Percentiles rank a stretch among this genome's conserved stretches.
Evolutionary conservation across 352 stramenopile species (phyloP).

Genomic region (Albugo candida): DNA sequence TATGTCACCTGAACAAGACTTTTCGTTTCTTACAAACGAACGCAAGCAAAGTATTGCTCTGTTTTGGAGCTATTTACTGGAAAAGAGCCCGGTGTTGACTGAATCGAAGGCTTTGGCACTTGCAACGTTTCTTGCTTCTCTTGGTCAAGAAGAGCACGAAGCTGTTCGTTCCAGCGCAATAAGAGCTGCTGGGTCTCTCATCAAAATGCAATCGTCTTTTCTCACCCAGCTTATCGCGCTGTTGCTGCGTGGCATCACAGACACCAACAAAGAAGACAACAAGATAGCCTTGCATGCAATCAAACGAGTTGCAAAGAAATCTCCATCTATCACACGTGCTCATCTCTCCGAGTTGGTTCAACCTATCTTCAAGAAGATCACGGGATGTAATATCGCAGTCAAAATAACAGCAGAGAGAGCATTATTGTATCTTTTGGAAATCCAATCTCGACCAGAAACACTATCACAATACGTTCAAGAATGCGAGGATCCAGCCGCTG

Average conservation of each 20-base stretch:
- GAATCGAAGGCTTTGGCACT: constrained; percentile 11
- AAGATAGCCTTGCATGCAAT: constrained; percentile 46
- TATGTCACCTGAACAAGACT: constrained; percentile 11
- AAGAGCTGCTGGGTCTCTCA: constrained; percentile 25
- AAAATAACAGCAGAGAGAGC: constrained; percentile 74
- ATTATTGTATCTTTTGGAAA: constrained; percentile 74
- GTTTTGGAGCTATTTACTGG: constrained; percentile 32
- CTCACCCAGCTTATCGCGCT: constrained; percentile 28
- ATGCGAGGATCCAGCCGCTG: constrained; percentile 21
- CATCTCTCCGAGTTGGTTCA: constrained; percentile 47
- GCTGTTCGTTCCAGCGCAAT: constrained; percentile 33
- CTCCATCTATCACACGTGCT: constrained; percentile 26
- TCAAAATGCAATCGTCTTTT: constrained; percentile 24
- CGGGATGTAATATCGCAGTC: constrained; percentile 76
- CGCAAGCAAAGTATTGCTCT: constrained; percentile 40
- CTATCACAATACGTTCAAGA: constrained; percentile 42
- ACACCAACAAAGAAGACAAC: constrained; percentile 69
- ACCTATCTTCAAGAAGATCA: constrained; percentile 65
- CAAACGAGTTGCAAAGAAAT: constrained; percentile 52
- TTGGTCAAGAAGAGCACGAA: constrained; percentile 47
- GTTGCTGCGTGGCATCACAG: constrained; percentile 31
- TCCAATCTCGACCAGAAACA: constrained; percentile 65
- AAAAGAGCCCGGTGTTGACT: constrained; percentile 12
- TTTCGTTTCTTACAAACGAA: background rate
- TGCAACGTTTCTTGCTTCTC: constrained; percentile 14